These are phyloP conservation scores for Barnettozyma salicaria DNA, from an alignment of 805 yeast genomes.

Conservation along the genomic window DNA sequence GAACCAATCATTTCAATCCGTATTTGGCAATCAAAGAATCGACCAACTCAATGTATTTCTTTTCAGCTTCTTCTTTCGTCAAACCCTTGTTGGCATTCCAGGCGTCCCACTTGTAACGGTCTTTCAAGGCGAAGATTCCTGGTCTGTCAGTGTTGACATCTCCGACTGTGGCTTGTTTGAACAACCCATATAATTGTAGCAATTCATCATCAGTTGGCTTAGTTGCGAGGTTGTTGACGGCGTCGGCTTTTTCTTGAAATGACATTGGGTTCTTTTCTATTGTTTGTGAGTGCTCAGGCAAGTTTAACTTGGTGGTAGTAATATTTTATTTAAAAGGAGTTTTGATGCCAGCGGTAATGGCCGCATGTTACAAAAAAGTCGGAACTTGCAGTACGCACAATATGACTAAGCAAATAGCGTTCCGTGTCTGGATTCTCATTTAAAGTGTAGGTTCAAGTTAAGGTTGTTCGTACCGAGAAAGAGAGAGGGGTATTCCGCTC, in stretches of 20 bases:
- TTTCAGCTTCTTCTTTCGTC: conserved; percentile 86
- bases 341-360: too few relatives aligned
- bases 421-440: too few relatives aligned
- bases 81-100: conserved; percentile 88
- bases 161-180: conserved; percentile 96
- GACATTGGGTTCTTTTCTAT: too few relatives aligned
- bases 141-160: conserved; percentile 88
- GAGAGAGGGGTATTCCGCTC: too few relatives aligned
- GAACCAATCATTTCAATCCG: conserved; percentile 25
- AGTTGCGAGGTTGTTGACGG: conserved; percentile 65
- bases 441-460: too few relatives aligned
- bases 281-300: too few relatives aligned
- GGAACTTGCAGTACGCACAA: too few relatives aligned
- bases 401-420: too few relatives aligned
- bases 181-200: conserved; percentile 81
- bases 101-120: conserved; percentile 96
- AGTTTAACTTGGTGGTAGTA: too few relatives aligned
- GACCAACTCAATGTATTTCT: conserved; percentile 59
- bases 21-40: conserved; percentile 55
- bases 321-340: too few relatives aligned
- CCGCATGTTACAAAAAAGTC: too few relatives aligned
- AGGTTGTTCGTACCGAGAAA: too few relatives aligned
- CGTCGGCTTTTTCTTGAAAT: conserved; percentile 44
- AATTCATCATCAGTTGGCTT: conserved; percentile 86
- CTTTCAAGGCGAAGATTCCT: conserved; percentile 87